phyloP scores from a whole-genome alignment of 2,329 filamentous ascomycete species.

The Alternaria arbusti region DNA sequence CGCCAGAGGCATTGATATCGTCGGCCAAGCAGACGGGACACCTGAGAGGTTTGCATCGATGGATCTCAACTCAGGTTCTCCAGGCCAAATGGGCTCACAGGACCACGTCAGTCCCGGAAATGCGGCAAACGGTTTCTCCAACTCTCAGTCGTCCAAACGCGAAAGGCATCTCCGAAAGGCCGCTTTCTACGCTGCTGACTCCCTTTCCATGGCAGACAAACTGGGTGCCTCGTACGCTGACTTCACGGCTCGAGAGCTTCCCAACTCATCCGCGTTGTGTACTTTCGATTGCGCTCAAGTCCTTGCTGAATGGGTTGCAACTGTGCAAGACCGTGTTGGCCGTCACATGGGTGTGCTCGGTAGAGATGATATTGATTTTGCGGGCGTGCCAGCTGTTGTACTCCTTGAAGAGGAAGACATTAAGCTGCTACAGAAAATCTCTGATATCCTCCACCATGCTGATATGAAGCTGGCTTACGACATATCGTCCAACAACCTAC shows the following conservation, averaged over 20 bases:
- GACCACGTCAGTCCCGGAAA: slow-evolving; percentile 44
- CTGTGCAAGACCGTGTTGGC: slow-evolving; percentile 92
- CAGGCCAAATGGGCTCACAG: slow-evolving; percentile 28
- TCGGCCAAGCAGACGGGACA: slow-evolving; percentile 73
- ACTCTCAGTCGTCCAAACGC: slow-evolving; percentile 68
- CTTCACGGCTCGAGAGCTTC: slow-evolving; percentile 81
- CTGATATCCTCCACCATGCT: slow-evolving; percentile 76
- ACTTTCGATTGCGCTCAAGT: slow-evolving; percentile 94
- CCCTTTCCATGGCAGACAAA: slow-evolving; percentile 85
- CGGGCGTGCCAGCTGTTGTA: slow-evolving; percentile 84
- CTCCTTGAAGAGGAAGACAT: slow-evolving; percentile 90
- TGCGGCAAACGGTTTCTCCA: slow-evolving; percentile 33
- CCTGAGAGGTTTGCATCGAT: slow-evolving; percentile 52
- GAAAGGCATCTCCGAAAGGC: slow-evolving; percentile 91
- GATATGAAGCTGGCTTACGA: slow-evolving; percentile 77
- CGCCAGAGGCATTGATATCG: slow-evolving; percentile 75
- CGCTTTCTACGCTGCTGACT: slow-evolving; percentile 94
- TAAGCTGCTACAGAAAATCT: slow-evolving; percentile 81
- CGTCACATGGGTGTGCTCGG: slow-evolving; percentile 86
- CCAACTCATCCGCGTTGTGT: slow-evolving; percentile 89
- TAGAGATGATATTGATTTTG: slow-evolving; percentile 78
- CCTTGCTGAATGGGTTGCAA: slow-evolving; percentile 91
- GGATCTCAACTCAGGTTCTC: slow-evolving; percentile 38
- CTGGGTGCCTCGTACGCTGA: slow-evolving; percentile 86
- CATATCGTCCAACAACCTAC: slow-evolving; percentile 55